Conservation (phyloP, 306 rosid species). For the Abrus pulchellus region DNA sequence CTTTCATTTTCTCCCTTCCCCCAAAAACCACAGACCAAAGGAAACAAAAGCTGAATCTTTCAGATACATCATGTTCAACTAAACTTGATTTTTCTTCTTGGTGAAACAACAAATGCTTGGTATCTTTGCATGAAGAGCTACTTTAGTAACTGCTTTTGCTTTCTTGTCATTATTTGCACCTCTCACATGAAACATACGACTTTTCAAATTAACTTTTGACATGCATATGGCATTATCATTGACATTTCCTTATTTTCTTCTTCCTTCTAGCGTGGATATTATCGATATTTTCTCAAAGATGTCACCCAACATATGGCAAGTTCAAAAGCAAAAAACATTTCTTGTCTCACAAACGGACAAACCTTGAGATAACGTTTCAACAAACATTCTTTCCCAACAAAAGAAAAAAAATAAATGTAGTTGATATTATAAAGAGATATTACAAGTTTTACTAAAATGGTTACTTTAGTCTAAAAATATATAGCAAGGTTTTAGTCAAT, state of each 20-base stretch:
- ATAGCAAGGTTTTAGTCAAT: neutral
- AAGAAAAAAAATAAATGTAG: neutral
- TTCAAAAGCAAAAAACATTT: slow-evolving; percentile 34
- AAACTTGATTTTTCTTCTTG: no score
- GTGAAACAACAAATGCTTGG: no score
- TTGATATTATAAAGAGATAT: no score
- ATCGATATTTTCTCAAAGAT: neutral
- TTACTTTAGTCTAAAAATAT: no score
- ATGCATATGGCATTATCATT: slow-evolving; percentile 23
- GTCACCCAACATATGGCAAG: slow-evolving; percentile 37
- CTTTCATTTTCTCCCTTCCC: neutral
- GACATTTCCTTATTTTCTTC: slow-evolving; percentile 21
- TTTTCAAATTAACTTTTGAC: slow-evolving; percentile 37
- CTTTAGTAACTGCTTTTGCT: slow-evolving; percentile 33
- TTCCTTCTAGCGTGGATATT: slow-evolving; percentile 4
- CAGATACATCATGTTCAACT: neutral
- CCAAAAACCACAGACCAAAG: neutral
- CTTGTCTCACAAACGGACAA: slow-evolving; percentile 34
- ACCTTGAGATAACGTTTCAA: neutral
- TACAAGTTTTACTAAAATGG: no score
- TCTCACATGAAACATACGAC: slow-evolving; percentile 42
- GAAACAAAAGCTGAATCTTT: slow-evolving; percentile 44
- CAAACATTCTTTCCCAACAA: neutral
- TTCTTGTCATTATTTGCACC: slow-evolving; percentile 52
- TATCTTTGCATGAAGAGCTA: slow-evolving; percentile 41